Evolutionary conservation across 1,284 basidiomycete species (phyloP), one percentile per base, ranked within the genome.

Genomic region (Tetrapyrgos nigripes): DNA sequence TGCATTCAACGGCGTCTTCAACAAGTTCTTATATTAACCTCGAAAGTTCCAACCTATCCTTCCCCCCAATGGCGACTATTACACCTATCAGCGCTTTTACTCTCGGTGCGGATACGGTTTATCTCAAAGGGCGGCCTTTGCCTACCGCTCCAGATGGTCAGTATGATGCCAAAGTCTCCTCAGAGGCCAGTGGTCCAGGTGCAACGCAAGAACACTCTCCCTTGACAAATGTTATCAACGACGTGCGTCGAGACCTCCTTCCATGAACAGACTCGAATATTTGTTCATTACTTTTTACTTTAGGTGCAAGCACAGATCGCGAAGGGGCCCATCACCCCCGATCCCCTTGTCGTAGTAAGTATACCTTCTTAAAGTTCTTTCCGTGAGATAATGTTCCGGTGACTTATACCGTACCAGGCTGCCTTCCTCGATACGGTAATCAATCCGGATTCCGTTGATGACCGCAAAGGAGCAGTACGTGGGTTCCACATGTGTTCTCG

Each of bases 361-460:
- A 21, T 19, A 26, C 28, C 14, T 33, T 4, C 11, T 23, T 28
- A n/a, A 11, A n/a, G 11, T 35, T 40, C 13, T 27, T 27, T 29
- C 21, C 11, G 14, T 17, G 21, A 23, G 33, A 51, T 44, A 49
- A 11, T 28, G 21, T 47, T 5, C 35, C 28, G 23, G 5, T 23
- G n/a, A 23, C 17, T 40, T 8, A 35, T 40, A 19, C 1, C 13
- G 21, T 40, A 9, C 17, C 35, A 73, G 73, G 62, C 50, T 47
- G 72, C 69, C 17, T 70, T 75, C 53, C 17, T 72, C 19, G 71
- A 76, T 56, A 53, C 64, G 2, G 56, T 67, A 2, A 54, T 62
- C 17, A 62, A 76, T 52, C 73, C 74, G 6, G 64, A 69, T n/a
- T 67, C 73, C 1, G 63, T 75, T n/a, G 69, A 78, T 61, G 76